phyloP scores from a whole-genome alignment of 345 rosid genomes.

The Bruguiera sexangula region DNA sequence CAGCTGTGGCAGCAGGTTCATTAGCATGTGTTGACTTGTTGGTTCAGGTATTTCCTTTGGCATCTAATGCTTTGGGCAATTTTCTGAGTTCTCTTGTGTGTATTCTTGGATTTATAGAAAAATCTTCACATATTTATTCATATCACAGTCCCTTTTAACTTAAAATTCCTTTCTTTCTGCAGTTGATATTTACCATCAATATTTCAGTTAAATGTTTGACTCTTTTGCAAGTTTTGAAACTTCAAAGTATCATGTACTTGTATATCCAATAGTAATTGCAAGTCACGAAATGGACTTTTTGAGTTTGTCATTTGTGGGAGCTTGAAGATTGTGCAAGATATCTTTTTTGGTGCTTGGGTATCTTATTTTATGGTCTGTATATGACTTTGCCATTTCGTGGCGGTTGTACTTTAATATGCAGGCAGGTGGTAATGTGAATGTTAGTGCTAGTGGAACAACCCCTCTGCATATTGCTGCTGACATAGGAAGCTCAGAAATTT shows the following conservation, averaged over 20 bases:
- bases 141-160: neutral
- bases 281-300: neutral
- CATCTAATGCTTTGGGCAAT: neutral
- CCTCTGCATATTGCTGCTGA: constrained; percentile 94
- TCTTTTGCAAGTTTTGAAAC: neutral
- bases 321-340: neutral
- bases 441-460: constrained; percentile 83
- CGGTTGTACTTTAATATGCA: constrained; percentile 28
- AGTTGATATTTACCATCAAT: neutral
- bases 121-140: neutral
- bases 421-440: constrained; percentile 80
- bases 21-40: constrained; percentile 64
- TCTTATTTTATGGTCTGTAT: neutral
- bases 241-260: neutral
- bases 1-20: constrained; percentile 93
- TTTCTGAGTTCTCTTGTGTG: neutral
- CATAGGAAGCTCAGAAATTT: constrained; percentile 56
- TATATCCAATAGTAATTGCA: neutral
- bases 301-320: neutral
- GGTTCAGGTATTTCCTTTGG: constrained; percentile 53
- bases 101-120: neutral
- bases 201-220: neutral
- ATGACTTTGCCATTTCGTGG: neutral
- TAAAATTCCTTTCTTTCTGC: no score
- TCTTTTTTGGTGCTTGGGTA: neutral